Evolutionary conservation across 176 grass and related monocot genomes (phyloP), one percentile per base, ranked within the genome.

Genomic region (Triticum urartu): DNA sequence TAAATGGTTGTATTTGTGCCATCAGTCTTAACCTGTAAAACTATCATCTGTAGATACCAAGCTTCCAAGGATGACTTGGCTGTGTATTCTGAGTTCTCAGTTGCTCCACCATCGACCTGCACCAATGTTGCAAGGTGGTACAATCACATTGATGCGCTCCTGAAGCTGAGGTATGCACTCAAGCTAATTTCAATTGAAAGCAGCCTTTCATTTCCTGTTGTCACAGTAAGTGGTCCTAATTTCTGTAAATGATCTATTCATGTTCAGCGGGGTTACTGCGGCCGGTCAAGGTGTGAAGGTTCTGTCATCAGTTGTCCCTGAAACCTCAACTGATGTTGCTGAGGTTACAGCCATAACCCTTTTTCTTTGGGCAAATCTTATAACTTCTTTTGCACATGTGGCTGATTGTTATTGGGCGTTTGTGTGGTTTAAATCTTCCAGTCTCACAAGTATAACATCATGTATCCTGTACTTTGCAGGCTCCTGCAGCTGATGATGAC

Each of bases 31-130:
- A 5, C 2, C 47, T 25, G 4, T 33, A 42, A 81, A 77, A 18
- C 9, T 68, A 43, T 81, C 4, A 33, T 5, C 13, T 69, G 47
- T 67, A 98, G 97, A 10, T 98, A 94, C 84, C 94, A 95, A 94
- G 97, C 97, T 52, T 98, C 97, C 10, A 98, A 98, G 85, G 97
- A 98, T 94, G 97, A 98, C 60, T 22, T 98, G 82, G 88, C 92
- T 91, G 90, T 96, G 62, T 91, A 94, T 67, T 77, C 86, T 13
- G 87, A 83, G 40, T 81, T 96, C 54, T 76, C 84, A 32, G 15
- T 90, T 5, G 35, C 83, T 59, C 97, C 97, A 9, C 89, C 94
- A 6, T 69, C 86, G 0, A 90, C 94, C 56, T 96, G 91, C 81
- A 82, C 77, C 73, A 98, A 98, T 45, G 90, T 85, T 9, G 50